These are phyloP conservation scores for Monosporascus cannonballus DNA, from an alignment of 2,329 filamentous ascomycete species.

Conservation along the genomic window DNA sequence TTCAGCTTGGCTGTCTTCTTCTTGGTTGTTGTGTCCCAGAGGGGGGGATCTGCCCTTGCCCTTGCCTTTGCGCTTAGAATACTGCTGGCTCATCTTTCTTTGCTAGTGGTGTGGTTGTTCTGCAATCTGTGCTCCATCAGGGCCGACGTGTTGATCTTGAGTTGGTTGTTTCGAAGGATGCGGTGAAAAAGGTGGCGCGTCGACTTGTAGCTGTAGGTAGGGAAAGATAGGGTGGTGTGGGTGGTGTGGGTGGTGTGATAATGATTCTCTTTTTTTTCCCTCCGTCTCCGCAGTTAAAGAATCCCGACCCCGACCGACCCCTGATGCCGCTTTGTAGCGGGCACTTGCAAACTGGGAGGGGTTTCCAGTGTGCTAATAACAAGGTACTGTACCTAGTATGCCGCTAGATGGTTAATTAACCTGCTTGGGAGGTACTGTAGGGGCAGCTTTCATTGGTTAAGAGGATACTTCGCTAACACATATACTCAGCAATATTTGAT, in stretches of 20 bases:
- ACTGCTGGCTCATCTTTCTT: constrained; percentile 54
- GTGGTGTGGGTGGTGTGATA: not conserved
- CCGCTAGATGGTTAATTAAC: too few species aligned
- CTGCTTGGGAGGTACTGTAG: not conserved
- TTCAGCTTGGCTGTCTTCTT: constrained; percentile 17
- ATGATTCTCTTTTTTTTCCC: not conserved
- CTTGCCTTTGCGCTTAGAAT: constrained; percentile 42
- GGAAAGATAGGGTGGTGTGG: not conserved
- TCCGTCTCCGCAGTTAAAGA: not conserved
- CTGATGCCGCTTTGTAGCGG: not conserved
- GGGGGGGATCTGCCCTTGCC: constrained; percentile 32
- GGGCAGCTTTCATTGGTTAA: not conserved
- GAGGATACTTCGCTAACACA: not conserved
- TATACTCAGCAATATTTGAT: not conserved
- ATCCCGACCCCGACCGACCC: not conserved
- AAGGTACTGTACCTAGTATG: too few species aligned
- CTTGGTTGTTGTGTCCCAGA: constrained; percentile 1
- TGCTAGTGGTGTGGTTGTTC: constrained; percentile 9
- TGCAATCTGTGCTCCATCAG: not conserved
- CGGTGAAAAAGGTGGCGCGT: not conserved
- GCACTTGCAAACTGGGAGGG: too few species aligned
- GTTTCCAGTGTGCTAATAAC: too few species aligned
- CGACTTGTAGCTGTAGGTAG: not conserved
- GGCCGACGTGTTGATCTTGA: not conserved
- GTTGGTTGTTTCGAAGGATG: not conserved